phyloP scores from a whole-genome alignment of 371 early-diverging fungal species.

The Rhizopus arrhizus region DNA sequence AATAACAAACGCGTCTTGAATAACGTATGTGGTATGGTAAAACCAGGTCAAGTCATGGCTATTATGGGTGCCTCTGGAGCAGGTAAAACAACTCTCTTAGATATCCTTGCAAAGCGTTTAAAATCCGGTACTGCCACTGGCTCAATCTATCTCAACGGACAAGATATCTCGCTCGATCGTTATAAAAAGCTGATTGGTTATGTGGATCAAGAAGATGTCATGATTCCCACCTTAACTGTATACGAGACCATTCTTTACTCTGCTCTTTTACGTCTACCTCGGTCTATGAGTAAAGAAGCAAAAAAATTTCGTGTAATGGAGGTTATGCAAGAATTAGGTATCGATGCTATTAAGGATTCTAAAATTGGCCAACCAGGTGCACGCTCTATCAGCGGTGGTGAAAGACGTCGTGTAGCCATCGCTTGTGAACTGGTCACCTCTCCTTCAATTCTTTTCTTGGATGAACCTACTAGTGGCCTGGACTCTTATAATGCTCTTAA shows the following conservation, averaged over 20 bases:
- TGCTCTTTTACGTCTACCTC: conserved; percentile 77
- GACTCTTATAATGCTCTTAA: conserved; percentile 93
- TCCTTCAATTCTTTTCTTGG: conserved; percentile 88
- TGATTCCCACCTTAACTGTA: conserved; percentile 82
- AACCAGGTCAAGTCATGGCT: conserved; percentile 82
- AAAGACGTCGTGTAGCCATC: conserved; percentile 82
- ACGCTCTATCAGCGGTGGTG: conserved; percentile 87
- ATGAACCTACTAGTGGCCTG: conserved; percentile 93
- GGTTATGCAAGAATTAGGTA: conserved; percentile 75
- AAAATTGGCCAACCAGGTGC: conserved; percentile 76
- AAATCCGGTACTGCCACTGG: conserved; percentile 66
- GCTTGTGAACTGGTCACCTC: conserved; percentile 89
- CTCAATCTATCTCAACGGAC: conserved; percentile 67
- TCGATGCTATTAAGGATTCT: conserved; percentile 78
- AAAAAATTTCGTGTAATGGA: conserved; percentile 68
- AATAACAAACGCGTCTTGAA: conserved; percentile 54
- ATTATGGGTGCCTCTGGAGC: conserved; percentile 84
- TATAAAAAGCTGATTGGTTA: conserved; percentile 76
- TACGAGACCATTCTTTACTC: conserved; percentile 81
- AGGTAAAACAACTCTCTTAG: conserved; percentile 73
- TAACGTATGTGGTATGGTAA: conserved; percentile 69
- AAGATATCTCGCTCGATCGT: conserved; percentile 50
- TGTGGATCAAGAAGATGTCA: conserved; percentile 86
- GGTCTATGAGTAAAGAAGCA: conserved; percentile 58
- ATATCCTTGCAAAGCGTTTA: conserved; percentile 73